These are phyloP conservation scores for Hyaloperonospora brassicae DNA, from an alignment of 352 stramenopile species.

Conservation along the genomic window DNA sequence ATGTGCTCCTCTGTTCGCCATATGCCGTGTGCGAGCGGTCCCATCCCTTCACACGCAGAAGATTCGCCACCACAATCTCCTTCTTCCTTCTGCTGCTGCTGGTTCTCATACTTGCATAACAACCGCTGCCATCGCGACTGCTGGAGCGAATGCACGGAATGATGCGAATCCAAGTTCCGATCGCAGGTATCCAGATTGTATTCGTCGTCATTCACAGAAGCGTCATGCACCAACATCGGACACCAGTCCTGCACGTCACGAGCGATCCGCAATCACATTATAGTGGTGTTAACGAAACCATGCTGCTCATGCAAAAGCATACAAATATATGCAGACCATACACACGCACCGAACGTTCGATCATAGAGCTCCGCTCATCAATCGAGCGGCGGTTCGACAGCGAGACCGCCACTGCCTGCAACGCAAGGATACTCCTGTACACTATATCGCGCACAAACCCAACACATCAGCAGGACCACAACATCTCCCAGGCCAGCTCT, in stretches of 20 bases:
- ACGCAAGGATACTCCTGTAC: constrained; percentile 67
- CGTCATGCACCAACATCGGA: constrained; percentile 34
- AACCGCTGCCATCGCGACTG: constrained; percentile 55
- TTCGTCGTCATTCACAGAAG: constrained; percentile 36
- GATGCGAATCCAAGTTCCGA: constrained; percentile 34
- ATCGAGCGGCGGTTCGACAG: constrained; percentile 73
- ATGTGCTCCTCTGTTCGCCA: constrained; percentile 80
- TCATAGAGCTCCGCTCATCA: constrained; percentile 65
- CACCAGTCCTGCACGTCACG: constrained; percentile 32
- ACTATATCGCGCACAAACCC: constrained; percentile 30
- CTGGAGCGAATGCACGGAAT: constrained; percentile 39
- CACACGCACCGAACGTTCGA: constrained; percentile 22
- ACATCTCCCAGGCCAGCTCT: neutral
- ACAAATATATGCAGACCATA: constrained; percentile 5
- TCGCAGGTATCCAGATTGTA: constrained; percentile 28
- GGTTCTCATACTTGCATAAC: constrained; percentile 59
- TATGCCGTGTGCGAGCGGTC: constrained; percentile 62
- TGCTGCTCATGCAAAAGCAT: constrained; percentile 4
- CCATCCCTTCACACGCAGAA: constrained; percentile 39
- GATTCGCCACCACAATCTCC: constrained; percentile 25
- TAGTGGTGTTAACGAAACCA: constrained; percentile 5
- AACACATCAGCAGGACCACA: constrained; percentile 5
- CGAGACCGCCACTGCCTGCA: constrained; percentile 65
- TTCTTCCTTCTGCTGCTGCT: constrained; percentile 46
- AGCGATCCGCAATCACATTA: constrained; percentile 4